Evolutionary conservation across 352 stramenopile species (phyloP), one percentile per base, ranked within the genome.

Genomic region (Blastocystis sp.): DNA sequence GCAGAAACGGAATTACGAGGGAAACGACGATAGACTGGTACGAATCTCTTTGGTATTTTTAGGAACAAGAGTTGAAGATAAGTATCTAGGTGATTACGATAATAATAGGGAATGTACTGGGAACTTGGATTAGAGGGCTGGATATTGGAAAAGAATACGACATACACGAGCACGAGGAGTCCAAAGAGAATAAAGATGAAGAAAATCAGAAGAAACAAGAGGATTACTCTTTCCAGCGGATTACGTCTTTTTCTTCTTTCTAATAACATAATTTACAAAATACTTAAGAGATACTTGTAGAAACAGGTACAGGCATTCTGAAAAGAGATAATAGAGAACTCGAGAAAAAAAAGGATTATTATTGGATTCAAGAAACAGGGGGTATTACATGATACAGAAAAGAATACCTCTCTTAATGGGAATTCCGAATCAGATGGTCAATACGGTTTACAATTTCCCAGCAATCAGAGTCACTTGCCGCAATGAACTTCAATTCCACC

Each of bases 401-500:
- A 9, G 9, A 46, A 46, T 9, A 46, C 2, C 39, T 46, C 39
- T 46, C 11, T 66, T 65, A 83, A 39, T 83, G 71, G n/a, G 71
- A 83, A 63, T 83, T 83, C 43, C 71, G 24, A 51, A 83, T 83
- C 14, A 83, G 24, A 39, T 83, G 46, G 19, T 83, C 71, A 21
- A 83, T 66, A 21, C 71, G 46, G 51, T 83, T 83, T 24, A 83
- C 51, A 63, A 83, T 83, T 27, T 83, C 71, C 9, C 43, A 66
- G 42, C 71, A 83, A 27, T 83, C 71, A 16, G 71, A 66, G 7
- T 65, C 71, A 24, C 29, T 83, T 27, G 27, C 58, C 4, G 71
- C 58, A 14, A 43, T 35, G 51, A 83, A 83, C 19, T 27, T 35
- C 16, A 83, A 42, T 27, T 49, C 52, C 27, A 83, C n/a, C 51